These are phyloP conservation scores for Sporothrix variecibatus DNA, from an alignment of 2,329 filamentous ascomycete genomes.

Conservation along the genomic window DNA sequence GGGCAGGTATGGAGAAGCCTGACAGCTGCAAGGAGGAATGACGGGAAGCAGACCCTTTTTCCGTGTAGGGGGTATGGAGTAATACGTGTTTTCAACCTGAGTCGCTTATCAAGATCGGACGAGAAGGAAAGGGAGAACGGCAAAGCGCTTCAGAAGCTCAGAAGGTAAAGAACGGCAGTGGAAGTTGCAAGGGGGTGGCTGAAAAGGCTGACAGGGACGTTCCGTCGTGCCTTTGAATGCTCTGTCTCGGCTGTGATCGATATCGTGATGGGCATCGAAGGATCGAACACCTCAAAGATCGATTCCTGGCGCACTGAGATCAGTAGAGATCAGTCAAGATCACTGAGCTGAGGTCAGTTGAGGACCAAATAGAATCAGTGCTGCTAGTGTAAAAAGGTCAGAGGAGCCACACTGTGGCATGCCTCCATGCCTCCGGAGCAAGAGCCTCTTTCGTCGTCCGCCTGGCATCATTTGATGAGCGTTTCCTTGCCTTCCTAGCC, in stretches of 20 bases:
- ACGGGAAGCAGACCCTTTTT: background rate
- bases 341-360: background rate
- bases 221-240: background rate
- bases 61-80: background rate
- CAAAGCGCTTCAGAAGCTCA: background rate
- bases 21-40: conserved; percentile 5
- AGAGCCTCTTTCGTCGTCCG: background rate
- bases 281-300: background rate
- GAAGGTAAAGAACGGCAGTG: conserved; percentile 8
- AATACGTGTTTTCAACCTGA: background rate
- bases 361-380: background rate
- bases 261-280: conserved; percentile 3
- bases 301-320: background rate
- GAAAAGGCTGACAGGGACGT: conserved; percentile 6
- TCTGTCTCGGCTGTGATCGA: background rate
- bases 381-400: background rate
- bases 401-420: background rate
- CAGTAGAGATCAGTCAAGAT: background rate
- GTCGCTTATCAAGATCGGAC: conserved; percentile 3
- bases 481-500: background rate
- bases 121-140: background rate
- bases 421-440: background rate
- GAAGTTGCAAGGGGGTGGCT: background rate
- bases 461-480: background rate
- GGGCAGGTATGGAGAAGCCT: background rate